These are phyloP conservation scores for Claviceps purpurea DNA, from an alignment of 2,329 filamentous ascomycete species.

Conservation along the genomic window DNA sequence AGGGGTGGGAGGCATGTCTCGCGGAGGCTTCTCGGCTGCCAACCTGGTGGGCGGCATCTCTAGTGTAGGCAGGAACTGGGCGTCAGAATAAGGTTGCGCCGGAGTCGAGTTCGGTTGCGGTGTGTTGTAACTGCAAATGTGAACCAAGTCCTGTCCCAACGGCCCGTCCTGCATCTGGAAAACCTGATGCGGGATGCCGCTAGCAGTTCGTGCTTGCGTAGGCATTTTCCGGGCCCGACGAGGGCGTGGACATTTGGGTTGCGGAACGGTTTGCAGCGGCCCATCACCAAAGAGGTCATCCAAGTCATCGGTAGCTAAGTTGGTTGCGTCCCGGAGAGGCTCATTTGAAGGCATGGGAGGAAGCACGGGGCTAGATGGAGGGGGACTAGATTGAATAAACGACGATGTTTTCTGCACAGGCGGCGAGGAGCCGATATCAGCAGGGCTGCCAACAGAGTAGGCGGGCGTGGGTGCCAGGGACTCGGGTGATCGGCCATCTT, in stretches of 20 bases:
- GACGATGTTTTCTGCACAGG: conserved; percentile 55
- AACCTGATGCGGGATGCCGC: conserved; percentile 28
- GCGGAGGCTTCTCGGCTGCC: conserved; percentile 13
- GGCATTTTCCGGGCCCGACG: conserved; percentile 9
- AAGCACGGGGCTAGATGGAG: conserved; percentile 68
- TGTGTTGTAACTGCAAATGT: conserved; percentile 22
- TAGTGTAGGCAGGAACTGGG: conserved; percentile 13
- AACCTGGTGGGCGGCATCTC: conserved; percentile 10
- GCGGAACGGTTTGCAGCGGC: conserved; percentile 27
- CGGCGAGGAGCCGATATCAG: conserved; percentile 79
- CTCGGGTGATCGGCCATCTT: conserved; percentile 41
- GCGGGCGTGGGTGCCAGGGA: conserved; percentile 38
- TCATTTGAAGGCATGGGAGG: conserved; percentile 49
- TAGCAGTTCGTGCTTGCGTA: conserved; percentile 21
- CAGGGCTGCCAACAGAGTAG: conserved; percentile 54
- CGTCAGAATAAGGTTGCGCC: conserved; percentile 6
- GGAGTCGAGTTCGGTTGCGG: conserved; percentile 7
- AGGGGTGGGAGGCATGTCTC: conserved; percentile 21
- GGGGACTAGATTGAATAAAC: conserved; percentile 45
- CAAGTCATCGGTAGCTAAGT: conserved; percentile 70
- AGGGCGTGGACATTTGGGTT: conserved; percentile 12
- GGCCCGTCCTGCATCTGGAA: conserved; percentile 26
- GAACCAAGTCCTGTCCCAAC: conserved; percentile 21
- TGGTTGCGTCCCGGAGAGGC: conserved; percentile 55
- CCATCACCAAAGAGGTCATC: conserved; percentile 58